Base-by-base conservation (phyloP, 2,329 filamentous ascomycete genomes). In the Blastomyces parvus region DNA sequence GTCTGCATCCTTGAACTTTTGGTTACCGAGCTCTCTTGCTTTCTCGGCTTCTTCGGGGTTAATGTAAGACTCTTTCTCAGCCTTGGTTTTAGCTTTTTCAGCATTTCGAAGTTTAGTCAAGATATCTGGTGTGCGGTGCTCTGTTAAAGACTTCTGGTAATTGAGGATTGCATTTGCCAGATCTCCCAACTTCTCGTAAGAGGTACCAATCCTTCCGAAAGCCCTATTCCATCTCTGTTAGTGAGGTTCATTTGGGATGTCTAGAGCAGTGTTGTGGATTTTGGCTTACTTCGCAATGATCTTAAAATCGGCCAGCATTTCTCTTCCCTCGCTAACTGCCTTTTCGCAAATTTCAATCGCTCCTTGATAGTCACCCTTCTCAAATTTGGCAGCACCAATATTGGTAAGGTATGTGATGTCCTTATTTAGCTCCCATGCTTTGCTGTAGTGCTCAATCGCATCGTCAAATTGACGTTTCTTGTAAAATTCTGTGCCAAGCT, bases 331-430 rank as follows among this genome's bases (percentile, higher is more conserved):
- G 69, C 95, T 88, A 62, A 96, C 84, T 13, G 95, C 94, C 79
- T 91, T 86, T 70, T 89, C 86, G 80, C 94, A 99, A 19, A 87
- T 81, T 70, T 95, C 89, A 67, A 99, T 91, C 68, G 88, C 87
- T 64, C 87, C 89, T 71, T 95, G 84, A 76, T 90, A 96, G 74
- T 97, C 94, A 63, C 91, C 92, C 82, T 97, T 97, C 77, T 99
- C 94, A 70, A 92, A 97, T 72, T 95, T 86, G 65, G 93, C 94
- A 3, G 94, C 94, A 65, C 91, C 91, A 40, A 96, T 84, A 79
- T 99, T 99, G 81, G 95, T 99, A 65, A 97, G 83, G 79, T 99
- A 99, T 19, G 93, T 94, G 72, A 99, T 96, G 72, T 99, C 94
- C 82, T 97, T 94, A 84, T 90, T 83, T 48, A 89, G 78, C 64